Conservation (phyloP, 2,329 filamentous ascomycete genomes). For the Botrytis fragariae region DNA sequence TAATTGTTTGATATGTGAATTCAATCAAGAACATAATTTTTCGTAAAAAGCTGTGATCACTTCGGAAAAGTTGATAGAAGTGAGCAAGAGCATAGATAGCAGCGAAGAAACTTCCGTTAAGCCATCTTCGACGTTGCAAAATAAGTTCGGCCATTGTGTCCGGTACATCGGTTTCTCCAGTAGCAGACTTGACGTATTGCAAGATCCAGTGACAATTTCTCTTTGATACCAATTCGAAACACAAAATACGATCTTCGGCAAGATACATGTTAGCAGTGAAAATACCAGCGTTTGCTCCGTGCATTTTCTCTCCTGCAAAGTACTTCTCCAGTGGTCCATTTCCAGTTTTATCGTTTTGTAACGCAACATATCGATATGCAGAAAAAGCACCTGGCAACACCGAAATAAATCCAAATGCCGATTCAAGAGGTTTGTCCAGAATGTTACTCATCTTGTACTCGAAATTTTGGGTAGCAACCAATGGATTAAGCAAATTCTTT, state of each 20-base stretch:
- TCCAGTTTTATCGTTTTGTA: constrained; percentile 95
- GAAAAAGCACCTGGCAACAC: constrained; percentile 92
- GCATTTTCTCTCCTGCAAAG: constrained; percentile 97
- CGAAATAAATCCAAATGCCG: constrained; percentile 96
- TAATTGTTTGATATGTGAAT: constrained; percentile 91
- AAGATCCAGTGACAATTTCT: constrained; percentile 92
- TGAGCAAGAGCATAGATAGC: constrained; percentile 97
- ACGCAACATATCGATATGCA: constrained; percentile 90
- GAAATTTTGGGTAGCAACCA: constrained; percentile 97
- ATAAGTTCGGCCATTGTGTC: constrained; percentile 95
- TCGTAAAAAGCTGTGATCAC: constrained; percentile 84
- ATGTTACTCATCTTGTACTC: constrained; percentile 99
- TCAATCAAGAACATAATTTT: constrained; percentile 93
- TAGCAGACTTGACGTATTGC: constrained; percentile 96
- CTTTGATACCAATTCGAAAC: constrained; percentile 95
- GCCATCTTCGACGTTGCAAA: constrained; percentile 92
- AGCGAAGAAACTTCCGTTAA: constrained; percentile 98
- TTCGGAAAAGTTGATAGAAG: constrained; percentile 87
- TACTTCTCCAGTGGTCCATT: constrained; percentile 96
- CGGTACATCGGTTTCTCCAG: constrained; percentile 95
- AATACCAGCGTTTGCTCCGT: constrained; percentile 92
- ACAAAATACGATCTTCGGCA: constrained; percentile 84
- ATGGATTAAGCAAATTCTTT: constrained; percentile 80
- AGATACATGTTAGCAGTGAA: constrained; percentile 98
- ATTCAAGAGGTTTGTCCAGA: constrained; percentile 93